Conservation (phyloP, 768 basidiomycete species). For the Hemileccinum impolitum region DNA sequence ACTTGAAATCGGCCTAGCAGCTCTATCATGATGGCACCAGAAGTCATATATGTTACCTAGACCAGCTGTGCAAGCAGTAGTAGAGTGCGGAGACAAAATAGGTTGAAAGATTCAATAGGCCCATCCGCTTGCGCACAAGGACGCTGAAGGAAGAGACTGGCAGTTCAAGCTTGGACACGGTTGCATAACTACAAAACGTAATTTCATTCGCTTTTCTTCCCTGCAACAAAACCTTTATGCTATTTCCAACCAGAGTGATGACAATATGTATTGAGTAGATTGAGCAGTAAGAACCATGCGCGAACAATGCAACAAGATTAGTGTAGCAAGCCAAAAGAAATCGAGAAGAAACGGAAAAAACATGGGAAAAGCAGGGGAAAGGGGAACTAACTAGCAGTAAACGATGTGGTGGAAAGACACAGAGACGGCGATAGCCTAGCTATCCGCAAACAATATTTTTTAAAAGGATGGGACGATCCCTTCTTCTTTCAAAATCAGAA, state of each 20-base stretch:
- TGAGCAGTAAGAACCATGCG: constrained; percentile 20
- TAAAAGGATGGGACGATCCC: background rate
- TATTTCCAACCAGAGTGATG: constrained; percentile 17
- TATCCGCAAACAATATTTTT: constrained; percentile 5
- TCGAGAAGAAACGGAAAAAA: background rate
- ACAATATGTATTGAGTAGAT: constrained; percentile 26
- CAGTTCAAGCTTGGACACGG: no score
- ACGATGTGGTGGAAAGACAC: background rate
- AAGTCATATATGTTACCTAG: background rate
- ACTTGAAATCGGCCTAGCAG: background rate
- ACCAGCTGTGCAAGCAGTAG: background rate
- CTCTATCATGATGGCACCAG: background rate
- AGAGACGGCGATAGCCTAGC: constrained; percentile 8
- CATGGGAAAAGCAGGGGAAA: background rate
- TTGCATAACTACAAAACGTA: background rate
- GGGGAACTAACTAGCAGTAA: background rate
- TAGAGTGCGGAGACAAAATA: no score
- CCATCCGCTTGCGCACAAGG: no score
- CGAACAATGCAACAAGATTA: constrained; percentile 23
- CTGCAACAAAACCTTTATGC: background rate
- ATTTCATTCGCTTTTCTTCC: background rate
- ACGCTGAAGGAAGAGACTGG: no score
- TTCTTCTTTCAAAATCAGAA: background rate
- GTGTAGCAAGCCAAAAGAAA: constrained; percentile 9
- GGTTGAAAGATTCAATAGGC: no score